Base-by-base conservation (phyloP, 2,329 filamentous ascomycete species). In the Cordyceps cicadae region DNA sequence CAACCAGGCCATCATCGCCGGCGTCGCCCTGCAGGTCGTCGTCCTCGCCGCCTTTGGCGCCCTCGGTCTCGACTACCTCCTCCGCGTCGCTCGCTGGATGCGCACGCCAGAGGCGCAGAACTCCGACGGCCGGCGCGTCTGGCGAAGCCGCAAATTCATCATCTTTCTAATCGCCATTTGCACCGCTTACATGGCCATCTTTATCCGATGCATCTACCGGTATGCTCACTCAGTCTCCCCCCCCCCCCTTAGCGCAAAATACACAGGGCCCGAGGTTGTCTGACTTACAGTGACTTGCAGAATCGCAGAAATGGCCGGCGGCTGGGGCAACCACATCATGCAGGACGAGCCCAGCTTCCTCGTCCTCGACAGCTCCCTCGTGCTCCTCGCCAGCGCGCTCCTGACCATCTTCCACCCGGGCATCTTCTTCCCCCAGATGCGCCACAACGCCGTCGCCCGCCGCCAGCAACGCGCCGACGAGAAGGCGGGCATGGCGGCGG, bases 241-340 rank as follows among this genome's bases (percentile, higher is more conserved):
- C 29, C 5, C 29, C 29, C 29, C 29, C 29, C 5, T 1, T 8
- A 29, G 29, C 29, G 5, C n/a, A n/a, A 46, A 46, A 46, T n/a
- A 17, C 24, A 4, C 24, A 8, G 29, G 29, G 7, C 29, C 29
- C 29, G 29, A 29, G 7, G 5, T 29, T 29, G 3, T n/a, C 9
- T n/a, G 32, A 26, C 9, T n/a, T 19, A 26, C 29, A 39, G 24
- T 34, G 9, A 26, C 8, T n/a, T n/a, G 17, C 58, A 84, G 82
- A 66, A 81, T 87, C 58, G 81, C 79, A 1, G 84, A 87, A 69
- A 85, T 87, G 82, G 79, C 81, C 2, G 81, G 82, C 29, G 84
- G 85, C 21, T 87, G 84, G 83, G 81, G 81, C 11, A 86, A 84
- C 71, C 68, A 75, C 17, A 81, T 87, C 68, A 87, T 87, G 83